A percentile compares a stretch with the other conserved stretches of the same genome.
Conservation (phyloP, 1,284 basidiomycete genomes). For the Leccinum angustisporum region DNA sequence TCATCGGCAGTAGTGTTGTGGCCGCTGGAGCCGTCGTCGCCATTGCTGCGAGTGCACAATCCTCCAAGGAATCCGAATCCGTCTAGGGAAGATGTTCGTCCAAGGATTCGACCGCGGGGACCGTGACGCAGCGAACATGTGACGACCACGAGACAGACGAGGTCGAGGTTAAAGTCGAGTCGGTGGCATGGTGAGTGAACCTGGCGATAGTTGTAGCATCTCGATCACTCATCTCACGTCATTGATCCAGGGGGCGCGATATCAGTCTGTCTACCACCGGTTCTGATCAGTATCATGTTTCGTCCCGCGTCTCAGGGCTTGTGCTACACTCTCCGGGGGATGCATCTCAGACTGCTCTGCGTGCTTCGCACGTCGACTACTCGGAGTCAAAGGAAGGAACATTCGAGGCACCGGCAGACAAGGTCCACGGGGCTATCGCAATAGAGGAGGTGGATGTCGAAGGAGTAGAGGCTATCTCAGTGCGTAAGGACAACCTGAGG, state of each 20-base stretch:
- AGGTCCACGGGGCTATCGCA: background rate
- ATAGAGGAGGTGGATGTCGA: background rate
- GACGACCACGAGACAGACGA: background rate
- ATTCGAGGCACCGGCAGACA: background rate
- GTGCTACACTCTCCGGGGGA: background rate
- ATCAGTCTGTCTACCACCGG: background rate
- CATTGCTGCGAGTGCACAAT: background rate
- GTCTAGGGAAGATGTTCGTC: background rate
- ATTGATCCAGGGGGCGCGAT: constrained; percentile 5
- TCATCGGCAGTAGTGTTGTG: background rate
- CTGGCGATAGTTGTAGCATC: background rate
- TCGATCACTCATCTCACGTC: background rate
- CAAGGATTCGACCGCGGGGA: background rate
- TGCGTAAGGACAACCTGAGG: constrained; percentile 1
- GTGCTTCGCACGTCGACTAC: background rate
- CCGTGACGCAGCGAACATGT: background rate
- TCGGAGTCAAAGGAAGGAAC: background rate
- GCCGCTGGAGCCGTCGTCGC: background rate
- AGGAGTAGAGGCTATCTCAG: background rate
- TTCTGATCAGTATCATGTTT: background rate
- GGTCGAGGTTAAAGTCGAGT: background rate
- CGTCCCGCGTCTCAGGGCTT: background rate
- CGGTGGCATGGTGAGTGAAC: constrained; percentile 8
- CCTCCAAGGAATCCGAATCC: constrained; percentile 1
- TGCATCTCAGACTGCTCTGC: background rate